Percentiles rank a stretch among this genome's conserved stretches.
These are phyloP conservation scores for Cylindrotheca closterium DNA, from an alignment of 108 stramenopile genomes.

Conservation along the genomic window DNA sequence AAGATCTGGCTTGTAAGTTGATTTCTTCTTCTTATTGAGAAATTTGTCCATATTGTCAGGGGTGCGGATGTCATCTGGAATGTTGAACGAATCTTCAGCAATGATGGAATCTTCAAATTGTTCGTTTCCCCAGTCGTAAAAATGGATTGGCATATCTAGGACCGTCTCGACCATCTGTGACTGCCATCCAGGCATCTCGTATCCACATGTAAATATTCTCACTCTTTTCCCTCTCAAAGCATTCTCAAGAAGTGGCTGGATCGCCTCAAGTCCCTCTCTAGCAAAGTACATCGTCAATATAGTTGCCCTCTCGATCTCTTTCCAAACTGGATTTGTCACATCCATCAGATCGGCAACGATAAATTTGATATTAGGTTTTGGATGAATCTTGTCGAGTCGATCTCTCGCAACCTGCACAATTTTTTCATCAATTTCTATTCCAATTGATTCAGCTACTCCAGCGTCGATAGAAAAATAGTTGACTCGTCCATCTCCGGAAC, in stretches of 20 bases:
- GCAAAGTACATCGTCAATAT: constrained; percentile 88
- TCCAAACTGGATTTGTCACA: constrained; percentile 14
- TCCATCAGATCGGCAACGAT: constrained; percentile 64
- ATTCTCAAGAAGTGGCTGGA: constrained; percentile 64
- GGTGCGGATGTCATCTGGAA: constrained; percentile 14
- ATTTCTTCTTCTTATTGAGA: constrained; percentile 27
- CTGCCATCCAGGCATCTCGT: constrained; percentile 80
- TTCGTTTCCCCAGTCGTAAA: constrained; percentile 73
- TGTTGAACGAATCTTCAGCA: constrained; percentile 14
- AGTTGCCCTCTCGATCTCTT: constrained; percentile 48
- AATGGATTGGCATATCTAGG: constrained; percentile 69
- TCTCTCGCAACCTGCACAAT: constrained; percentile 55
- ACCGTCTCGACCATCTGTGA: constrained; percentile 65
- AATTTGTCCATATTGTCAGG: constrained; percentile 30
- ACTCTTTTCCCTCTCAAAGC: constrained; percentile 43
- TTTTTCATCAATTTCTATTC: constrained; percentile 79
- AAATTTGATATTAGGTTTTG: constrained; percentile 63
- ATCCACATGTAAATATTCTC: constrained; percentile 72
- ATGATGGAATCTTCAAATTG: constrained; percentile 18
- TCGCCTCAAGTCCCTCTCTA: constrained; percentile 52
- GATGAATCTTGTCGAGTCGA: constrained; percentile 39
- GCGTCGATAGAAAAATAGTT: constrained; percentile 71
- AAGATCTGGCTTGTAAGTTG: constrained; percentile 27
- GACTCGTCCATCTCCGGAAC: constrained; percentile 85
- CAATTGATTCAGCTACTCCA: constrained; percentile 49